Evolutionary conservation across 345 rosid species (phyloP).

Genomic region (Citropsis articulata): DNA sequence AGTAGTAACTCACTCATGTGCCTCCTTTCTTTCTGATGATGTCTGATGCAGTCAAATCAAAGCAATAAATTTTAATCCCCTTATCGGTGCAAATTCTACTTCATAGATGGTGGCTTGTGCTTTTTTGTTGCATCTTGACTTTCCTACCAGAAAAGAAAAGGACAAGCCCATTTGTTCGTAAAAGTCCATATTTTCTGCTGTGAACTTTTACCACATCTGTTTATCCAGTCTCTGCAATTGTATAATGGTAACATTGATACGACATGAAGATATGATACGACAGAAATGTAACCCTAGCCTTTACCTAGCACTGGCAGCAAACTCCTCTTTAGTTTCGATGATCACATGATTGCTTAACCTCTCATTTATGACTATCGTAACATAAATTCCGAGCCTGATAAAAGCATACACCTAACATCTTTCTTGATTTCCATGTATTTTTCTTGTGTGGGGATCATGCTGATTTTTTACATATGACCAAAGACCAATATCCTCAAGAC

Average conservation of each 20-base stretch:
- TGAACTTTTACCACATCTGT: not conserved
- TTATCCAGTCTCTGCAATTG: not conserved
- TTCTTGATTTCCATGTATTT: not conserved
- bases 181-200: not conserved
- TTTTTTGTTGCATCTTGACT: slow-evolving; percentile 28
- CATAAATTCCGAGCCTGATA: not conserved
- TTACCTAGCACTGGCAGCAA: not conserved
- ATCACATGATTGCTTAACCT: not conserved
- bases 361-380: not conserved
- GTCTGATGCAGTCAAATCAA: slow-evolving; percentile 2
- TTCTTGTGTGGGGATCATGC: not conserved
- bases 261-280: no score
- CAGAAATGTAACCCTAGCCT: not conserved
- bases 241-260: not conserved
- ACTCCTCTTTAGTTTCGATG: not conserved
- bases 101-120: slow-evolving; percentile 23
- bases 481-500: not conserved
- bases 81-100: not conserved
- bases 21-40: not conserved
- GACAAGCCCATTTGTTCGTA: slow-evolving; percentile 9
- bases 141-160: slow-evolving; percentile 28
- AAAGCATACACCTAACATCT: not conserved
- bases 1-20: no score
- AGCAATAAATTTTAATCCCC: not conserved
- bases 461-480: not conserved